A percentile compares a stretch with the other conserved stretches of the same genome.
phyloP scores from a whole-genome alignment of 2,329 filamentous ascomycete genomes.

The Fusarium citri region DNA sequence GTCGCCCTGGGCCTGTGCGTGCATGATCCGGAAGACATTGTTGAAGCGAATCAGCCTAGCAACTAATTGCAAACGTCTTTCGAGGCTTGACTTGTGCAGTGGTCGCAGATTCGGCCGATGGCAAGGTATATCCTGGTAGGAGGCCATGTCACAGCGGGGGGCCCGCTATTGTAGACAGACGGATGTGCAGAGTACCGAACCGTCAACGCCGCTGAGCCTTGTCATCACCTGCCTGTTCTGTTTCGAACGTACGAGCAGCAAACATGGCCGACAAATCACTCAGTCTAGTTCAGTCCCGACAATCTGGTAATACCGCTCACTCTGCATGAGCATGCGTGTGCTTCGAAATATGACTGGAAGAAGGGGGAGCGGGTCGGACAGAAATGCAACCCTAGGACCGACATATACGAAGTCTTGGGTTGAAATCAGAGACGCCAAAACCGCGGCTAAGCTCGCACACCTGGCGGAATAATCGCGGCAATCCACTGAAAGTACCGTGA shows the following conservation, averaged over 20 bases:
- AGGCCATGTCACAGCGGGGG: constrained; percentile 24
- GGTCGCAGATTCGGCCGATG: constrained; percentile 8
- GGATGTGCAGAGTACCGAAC: constrained; percentile 18
- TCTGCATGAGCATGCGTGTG: constrained; percentile 44
- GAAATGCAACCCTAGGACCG: constrained; percentile 30
- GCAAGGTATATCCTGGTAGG: constrained; percentile 21
- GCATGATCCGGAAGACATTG: constrained; percentile 14
- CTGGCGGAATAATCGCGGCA: constrained; percentile 40
- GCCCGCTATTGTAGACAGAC: constrained; percentile 22
- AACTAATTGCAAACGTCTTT: constrained; percentile 30
- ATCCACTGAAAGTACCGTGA: constrained; percentile 12
- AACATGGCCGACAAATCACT: constrained; percentile 1
- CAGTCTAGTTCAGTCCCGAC: constrained; percentile 43
- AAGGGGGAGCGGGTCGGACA: constrained; percentile 22
- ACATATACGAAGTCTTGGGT: constrained; percentile 44
- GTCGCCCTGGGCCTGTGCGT: constrained; percentile 25
- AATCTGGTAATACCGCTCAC: constrained; percentile 47
- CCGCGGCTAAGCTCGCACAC: constrained; percentile 36
- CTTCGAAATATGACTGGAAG: constrained; percentile 33
- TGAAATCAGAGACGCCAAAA: constrained; percentile 39
- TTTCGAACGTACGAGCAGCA: constrained; percentile 42
- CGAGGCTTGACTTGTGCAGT: constrained; percentile 11
- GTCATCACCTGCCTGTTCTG: constrained; percentile 35
- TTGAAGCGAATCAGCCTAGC: constrained; percentile 29
- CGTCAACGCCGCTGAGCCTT: constrained; percentile 32